phyloP scores from a whole-genome alignment of 164 flowering plant genomes.

The Buxus sempervirens region DNA sequence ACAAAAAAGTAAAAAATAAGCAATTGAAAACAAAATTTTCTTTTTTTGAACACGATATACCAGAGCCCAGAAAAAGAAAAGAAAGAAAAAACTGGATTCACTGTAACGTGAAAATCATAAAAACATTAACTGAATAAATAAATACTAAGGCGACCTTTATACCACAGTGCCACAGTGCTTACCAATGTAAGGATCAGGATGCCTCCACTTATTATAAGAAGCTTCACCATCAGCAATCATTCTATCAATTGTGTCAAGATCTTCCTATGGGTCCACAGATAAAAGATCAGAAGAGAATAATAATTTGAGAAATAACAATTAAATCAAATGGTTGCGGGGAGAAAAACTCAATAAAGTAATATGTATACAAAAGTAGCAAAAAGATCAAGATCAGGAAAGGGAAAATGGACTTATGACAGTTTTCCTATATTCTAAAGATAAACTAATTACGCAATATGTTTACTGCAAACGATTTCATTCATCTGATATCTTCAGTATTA shows the following conservation, averaged over 20 bases:
- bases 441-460: neutral
- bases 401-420: neutral
- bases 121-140: too few relatives aligned
- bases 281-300: neutral
- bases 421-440: too few relatives aligned
- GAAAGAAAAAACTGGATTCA: too few relatives aligned
- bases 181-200: constrained; percentile 99
- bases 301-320: neutral
- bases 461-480: neutral
- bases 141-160: too few relatives aligned
- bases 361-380: neutral
- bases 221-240: constrained; percentile 79
- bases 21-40: too few relatives aligned
- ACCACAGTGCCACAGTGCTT: constrained; percentile 20
- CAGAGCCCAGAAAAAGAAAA: too few relatives aligned
- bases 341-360: neutral
- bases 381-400: neutral
- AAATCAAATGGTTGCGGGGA: constrained; percentile 1
- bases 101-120: too few relatives aligned
- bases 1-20: too few relatives aligned
- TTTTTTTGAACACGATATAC: too few relatives aligned
- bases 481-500: neutral
- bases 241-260: constrained; percentile 76
- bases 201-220: constrained; percentile 63
- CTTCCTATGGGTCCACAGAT: constrained; percentile 51